phyloP scores from a whole-genome alignment of 192 early-diverging fungal genomes.

The Oehlia diaphana region DNA sequence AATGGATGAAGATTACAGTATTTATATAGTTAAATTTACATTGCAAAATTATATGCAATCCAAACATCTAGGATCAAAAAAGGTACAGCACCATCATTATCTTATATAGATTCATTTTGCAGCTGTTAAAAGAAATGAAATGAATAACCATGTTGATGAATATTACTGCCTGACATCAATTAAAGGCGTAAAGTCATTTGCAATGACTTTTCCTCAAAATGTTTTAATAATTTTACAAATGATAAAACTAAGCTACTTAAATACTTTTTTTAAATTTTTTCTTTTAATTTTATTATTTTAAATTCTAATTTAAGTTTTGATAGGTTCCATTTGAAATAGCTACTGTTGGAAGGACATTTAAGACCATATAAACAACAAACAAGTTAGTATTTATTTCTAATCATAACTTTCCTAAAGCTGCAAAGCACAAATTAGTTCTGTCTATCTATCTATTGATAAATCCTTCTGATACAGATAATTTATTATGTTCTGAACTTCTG shows the following conservation, averaged over 20 bases:
- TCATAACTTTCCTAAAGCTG: neutral
- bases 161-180: neutral
- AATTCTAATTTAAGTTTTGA: too few species aligned
- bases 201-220: neutral
- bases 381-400: neutral
- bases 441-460: slow-evolving; percentile 5
- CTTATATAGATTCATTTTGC: neutral
- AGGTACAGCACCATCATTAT: neutral
- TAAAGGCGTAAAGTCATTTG: neutral
- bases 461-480: neutral
- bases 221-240: neutral
- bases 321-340: neutral
- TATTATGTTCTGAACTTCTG: neutral
- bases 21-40: neutral
- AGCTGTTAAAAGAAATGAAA: neutral
- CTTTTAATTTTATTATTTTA: too few species aligned
- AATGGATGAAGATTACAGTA: neutral
- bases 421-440: neutral
- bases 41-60: neutral
- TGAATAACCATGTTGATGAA: slow-evolving; percentile 1
- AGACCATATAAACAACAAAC: neutral
- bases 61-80: neutral
- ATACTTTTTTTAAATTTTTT: too few species aligned
- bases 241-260: slow-evolving; percentile 7
- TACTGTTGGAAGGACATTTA: neutral